phyloP scores from a whole-genome alignment of 2,329 filamentous ascomycete species.

The Hortaea werneckii region DNA sequence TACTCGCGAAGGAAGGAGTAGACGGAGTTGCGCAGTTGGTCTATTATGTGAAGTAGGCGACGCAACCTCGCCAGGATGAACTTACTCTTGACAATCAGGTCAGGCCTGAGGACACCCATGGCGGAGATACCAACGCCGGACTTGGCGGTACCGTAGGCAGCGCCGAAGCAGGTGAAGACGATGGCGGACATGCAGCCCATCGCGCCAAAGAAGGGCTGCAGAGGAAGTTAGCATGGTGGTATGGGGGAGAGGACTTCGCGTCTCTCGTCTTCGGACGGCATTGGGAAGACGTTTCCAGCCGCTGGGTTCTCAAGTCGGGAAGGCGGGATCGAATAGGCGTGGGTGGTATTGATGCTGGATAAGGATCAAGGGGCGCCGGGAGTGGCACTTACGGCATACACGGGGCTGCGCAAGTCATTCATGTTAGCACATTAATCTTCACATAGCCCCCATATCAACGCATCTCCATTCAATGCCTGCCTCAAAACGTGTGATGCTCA shows the following conservation, averaged over 20 bases:
- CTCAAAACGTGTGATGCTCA: too few relatives aligned
- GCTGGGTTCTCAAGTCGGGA: too few relatives aligned
- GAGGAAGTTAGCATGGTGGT: neutral
- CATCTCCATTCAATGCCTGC: too few relatives aligned
- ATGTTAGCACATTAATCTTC: conserved; percentile 11
- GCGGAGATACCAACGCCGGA: conserved; percentile 96
- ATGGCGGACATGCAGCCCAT: conserved; percentile 95
- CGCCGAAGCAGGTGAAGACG: conserved; percentile 92
- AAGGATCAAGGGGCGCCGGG: too few relatives aligned
- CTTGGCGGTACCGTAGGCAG: conserved; percentile 97
- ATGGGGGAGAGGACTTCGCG: too few relatives aligned
- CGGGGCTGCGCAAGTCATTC: conserved; percentile 55
- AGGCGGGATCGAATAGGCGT: too few relatives aligned
- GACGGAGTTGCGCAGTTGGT: too few relatives aligned
- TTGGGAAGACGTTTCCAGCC: too few relatives aligned
- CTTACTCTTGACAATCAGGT: conserved; percentile 99
- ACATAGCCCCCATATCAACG: neutral
- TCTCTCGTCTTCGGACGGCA: too few relatives aligned
- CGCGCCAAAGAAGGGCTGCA: conserved; percentile 83
- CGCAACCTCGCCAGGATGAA: conserved; percentile 10
- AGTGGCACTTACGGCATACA: conserved; percentile 84
- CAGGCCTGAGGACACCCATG: conserved; percentile 95
- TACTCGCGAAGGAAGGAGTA: conserved; percentile 6
- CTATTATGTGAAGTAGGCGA: neutral
- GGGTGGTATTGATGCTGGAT: too few relatives aligned